Conservation (phyloP, 164 flowering plant species). For the Houttuynia cordata region DNA sequence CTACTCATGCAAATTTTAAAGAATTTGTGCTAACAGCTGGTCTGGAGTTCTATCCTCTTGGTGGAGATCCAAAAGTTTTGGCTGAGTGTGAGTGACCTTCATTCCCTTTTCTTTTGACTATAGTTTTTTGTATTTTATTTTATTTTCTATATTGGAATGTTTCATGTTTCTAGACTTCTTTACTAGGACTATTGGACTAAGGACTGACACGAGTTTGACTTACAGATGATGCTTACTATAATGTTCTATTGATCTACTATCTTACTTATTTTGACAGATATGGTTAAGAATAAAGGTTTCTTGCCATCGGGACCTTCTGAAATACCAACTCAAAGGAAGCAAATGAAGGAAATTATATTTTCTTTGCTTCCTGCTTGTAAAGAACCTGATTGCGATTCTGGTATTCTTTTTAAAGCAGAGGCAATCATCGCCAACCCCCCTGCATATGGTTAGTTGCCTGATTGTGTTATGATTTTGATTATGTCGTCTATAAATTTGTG, state of each 20-base stretch:
- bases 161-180: background rate
- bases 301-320: conserved; percentile 99
- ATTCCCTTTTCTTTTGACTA: background rate
- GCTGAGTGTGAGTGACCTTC: conserved; percentile 72
- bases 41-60: conserved; percentile 90
- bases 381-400: conserved; percentile 74
- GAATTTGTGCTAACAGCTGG: conserved; percentile 97
- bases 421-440: conserved; percentile 99
- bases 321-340: conserved; percentile 84
- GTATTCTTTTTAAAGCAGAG: conserved; percentile 82
- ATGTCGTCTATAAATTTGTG: background rate
- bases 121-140: background rate
- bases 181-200: too few relatives aligned
- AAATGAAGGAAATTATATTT: conserved; percentile 80
- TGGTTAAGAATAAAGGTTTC: conserved; percentile 98
- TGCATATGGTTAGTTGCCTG: conserved; percentile 63
- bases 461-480: conserved; percentile 1
- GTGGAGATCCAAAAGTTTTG: conserved; percentile 97
- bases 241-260: background rate
- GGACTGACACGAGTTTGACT: too few relatives aligned
- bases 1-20: conserved; percentile 95
- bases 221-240: background rate
- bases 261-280: conserved; percentile 40
- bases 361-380: conserved; percentile 89
- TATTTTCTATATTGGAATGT: background rate